A percentile compares a stretch with the other conserved stretches of the same genome.
Conservation (phyloP, 768 basidiomycete genomes). For the Chalciporus sphaerocephalus region DNA sequence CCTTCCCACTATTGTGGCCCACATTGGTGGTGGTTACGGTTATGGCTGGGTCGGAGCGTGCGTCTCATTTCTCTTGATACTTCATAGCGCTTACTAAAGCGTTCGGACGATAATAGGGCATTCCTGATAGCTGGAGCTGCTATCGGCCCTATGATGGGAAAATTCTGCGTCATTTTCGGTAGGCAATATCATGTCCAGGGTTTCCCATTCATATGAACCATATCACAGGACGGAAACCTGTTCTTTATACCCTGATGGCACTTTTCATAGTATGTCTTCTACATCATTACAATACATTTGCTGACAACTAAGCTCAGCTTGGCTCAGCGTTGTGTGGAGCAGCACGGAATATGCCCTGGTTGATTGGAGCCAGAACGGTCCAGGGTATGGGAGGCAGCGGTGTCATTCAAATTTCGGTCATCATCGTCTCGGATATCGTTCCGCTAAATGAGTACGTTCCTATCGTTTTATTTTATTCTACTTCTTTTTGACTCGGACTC, state of each 20-base stretch:
- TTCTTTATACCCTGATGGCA: too few species aligned
- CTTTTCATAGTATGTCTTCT: too few species aligned
- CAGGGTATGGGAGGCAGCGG: conserved; percentile 84
- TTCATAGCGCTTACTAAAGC: background rate
- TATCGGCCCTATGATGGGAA: conserved; percentile 72
- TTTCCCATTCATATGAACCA: conserved; percentile 10
- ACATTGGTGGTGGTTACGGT: conserved; percentile 56
- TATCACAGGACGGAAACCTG: too few species aligned
- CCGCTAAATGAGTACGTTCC: conserved; percentile 71
- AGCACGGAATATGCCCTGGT: conserved; percentile 73
- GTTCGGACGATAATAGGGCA: conserved; percentile 43
- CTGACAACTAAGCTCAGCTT: conserved; percentile 36
- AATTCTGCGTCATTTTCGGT: conserved; percentile 61
- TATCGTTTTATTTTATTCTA: too few species aligned
- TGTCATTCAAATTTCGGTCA: conserved; percentile 68
- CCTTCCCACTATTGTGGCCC: conserved; percentile 64
- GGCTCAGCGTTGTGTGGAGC: conserved; percentile 80
- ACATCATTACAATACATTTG: too few species aligned
- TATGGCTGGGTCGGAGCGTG: conserved; percentile 77
- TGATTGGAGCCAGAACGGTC: conserved; percentile 70
- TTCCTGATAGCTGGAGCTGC: conserved; percentile 69
- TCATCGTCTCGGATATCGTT: conserved; percentile 80
- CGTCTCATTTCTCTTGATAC: conserved; percentile 8
- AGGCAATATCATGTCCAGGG: conserved; percentile 12
- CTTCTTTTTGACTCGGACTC: background rate